Percentiles rank a stretch among this genome's conserved stretches.
These are phyloP conservation scores for Mycena galopus DNA, from an alignment of 768 basidiomycete species.

Conservation along the genomic window DNA sequence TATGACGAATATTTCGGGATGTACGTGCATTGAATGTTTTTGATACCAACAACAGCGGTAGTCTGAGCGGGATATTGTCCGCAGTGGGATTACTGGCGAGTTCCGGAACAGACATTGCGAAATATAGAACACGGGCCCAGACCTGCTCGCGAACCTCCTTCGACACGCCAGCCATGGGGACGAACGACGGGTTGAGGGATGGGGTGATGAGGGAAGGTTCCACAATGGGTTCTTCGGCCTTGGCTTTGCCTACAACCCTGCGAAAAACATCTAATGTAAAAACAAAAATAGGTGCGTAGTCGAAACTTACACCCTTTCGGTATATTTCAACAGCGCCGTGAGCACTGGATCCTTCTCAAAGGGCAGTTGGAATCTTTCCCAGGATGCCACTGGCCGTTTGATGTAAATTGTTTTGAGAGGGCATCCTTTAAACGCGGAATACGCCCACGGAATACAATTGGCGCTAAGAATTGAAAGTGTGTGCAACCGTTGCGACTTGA, in stretches of 20 bases:
- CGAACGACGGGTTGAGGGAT: constrained; percentile 7
- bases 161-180: constrained; percentile 7
- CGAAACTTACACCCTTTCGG: not conserved
- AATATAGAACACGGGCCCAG: constrained; percentile 20
- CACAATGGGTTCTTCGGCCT: not conserved
- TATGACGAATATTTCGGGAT: not conserved
- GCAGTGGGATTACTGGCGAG: too few species aligned
- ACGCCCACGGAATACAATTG: not conserved
- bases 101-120: not conserved
- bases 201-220: not conserved
- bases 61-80: not conserved
- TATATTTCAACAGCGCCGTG: not conserved
- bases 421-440: not conserved
- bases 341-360: not conserved
- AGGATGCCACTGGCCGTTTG: not conserved
- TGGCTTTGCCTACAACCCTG: not conserved
- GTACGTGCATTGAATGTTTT: not conserved
- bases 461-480: not conserved
- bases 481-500: not conserved
- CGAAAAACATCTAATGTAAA: not conserved
- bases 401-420: not conserved
- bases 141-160: not conserved
- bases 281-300: not conserved
- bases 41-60: not conserved
- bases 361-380: not conserved